Conservation (phyloP, 2,329 filamentous ascomycete species). For the Orbilia oligospora region DNA sequence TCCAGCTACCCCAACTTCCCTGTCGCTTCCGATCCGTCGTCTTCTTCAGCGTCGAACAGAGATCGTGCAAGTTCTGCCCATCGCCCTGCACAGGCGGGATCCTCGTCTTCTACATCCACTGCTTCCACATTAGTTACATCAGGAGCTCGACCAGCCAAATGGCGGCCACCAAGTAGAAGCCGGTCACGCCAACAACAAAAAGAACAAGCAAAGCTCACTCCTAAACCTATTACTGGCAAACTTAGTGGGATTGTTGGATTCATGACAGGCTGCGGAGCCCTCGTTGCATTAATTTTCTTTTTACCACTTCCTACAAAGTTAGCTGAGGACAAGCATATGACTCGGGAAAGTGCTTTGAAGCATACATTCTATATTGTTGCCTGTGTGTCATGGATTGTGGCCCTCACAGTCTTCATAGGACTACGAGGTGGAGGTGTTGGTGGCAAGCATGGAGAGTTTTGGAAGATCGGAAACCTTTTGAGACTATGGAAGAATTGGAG, state of each 20-base stretch:
- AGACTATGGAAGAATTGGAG: constrained; percentile 19
- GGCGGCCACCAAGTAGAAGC: constrained; percentile 50
- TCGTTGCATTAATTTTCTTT: constrained; percentile 85
- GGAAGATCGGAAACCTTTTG: constrained; percentile 29
- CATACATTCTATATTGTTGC: constrained; percentile 92
- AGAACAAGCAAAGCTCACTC: constrained; percentile 62
- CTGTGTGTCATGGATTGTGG: constrained; percentile 78
- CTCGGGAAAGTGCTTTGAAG: constrained; percentile 80
- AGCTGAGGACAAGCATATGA: constrained; percentile 77
- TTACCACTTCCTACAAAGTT: constrained; percentile 89
- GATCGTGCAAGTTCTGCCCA: constrained; percentile 38
- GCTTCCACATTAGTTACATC: constrained; percentile 34
- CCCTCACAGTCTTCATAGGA: constrained; percentile 82
- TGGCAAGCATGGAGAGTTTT: constrained; percentile 48
- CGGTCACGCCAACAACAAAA: constrained; percentile 51
- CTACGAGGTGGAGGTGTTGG: constrained; percentile 69
- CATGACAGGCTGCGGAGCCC: constrained; percentile 91
- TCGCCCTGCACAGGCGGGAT: constrained; percentile 26
- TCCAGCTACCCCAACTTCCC: constrained; percentile 31
- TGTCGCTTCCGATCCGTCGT: constrained; percentile 39
- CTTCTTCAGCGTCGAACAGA: constrained; percentile 45
- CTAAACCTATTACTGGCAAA: constrained; percentile 70
- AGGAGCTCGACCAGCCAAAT: constrained; percentile 28
- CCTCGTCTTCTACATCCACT: constrained; percentile 45
- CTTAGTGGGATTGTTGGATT: constrained; percentile 92